Evolutionary conservation across 768 basidiomycete genomes (phyloP).

Genomic region (Dioszegia hungarica): DNA sequence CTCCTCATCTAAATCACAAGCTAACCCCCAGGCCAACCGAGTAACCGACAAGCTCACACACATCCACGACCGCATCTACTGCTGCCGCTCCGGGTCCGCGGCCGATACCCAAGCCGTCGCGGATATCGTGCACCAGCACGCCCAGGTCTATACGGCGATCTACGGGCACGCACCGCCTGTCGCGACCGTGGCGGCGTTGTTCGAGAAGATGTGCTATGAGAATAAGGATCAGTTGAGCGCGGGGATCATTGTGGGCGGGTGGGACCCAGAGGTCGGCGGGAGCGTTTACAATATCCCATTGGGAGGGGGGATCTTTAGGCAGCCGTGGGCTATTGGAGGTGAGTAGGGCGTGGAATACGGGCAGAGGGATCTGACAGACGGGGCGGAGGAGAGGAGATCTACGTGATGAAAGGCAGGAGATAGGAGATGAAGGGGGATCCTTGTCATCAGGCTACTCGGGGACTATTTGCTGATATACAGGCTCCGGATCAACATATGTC

Average conservation of each 20-base stretch:
- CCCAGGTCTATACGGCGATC: conserved; percentile 69
- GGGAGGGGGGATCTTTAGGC: conserved; percentile 92
- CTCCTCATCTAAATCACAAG: no score
- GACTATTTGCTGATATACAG: conserved; percentile 53
- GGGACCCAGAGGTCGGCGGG: conserved; percentile 86
- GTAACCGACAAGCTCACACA: conserved; percentile 97
- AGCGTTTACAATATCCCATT: conserved; percentile 96
- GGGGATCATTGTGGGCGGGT: conserved; percentile 96
- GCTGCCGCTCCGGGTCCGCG: conserved; percentile 95
- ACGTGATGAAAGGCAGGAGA: not conserved
- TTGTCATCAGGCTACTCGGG: no score
- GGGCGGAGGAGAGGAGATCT: not conserved
- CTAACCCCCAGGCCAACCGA: conserved; percentile 74
- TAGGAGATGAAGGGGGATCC: no score
- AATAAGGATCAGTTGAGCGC: conserved; percentile 87
- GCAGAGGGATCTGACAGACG: not conserved
- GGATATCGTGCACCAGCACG: conserved; percentile 76
- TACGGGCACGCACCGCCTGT: conserved; percentile 68
- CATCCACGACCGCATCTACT: conserved; percentile 96
- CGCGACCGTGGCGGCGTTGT: conserved; percentile 70
- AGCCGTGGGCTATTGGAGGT: conserved; percentile 99
- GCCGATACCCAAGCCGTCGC: conserved; percentile 95
- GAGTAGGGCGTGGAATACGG: conserved; percentile 28
- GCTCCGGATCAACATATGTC: conserved; percentile 94
- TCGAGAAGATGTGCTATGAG: conserved; percentile 83